Evolutionary conservation across 2,329 filamentous ascomycete genomes (phyloP).

Genomic region (Colletotrichum sublineola): DNA sequence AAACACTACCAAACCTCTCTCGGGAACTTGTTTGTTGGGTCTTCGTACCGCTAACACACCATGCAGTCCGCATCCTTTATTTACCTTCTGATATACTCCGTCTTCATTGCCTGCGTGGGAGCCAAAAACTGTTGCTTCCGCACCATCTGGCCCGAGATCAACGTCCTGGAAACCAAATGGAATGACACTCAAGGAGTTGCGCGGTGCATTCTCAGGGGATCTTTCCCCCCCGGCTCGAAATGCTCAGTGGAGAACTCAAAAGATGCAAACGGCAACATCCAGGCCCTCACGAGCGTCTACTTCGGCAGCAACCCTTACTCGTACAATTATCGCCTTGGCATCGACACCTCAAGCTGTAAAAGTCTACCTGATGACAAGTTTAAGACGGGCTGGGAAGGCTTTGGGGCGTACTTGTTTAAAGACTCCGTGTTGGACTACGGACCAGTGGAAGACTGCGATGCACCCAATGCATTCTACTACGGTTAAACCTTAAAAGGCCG

Average conservation of each 20-base stretch:
- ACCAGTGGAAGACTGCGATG: not conserved
- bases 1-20: not conserved
- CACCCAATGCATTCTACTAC: not conserved
- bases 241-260: constrained; percentile 20
- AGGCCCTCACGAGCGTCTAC: constrained; percentile 24
- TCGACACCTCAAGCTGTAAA: constrained; percentile 22
- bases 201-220: constrained; percentile 11
- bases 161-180: constrained; percentile 15
- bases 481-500: not conserved
- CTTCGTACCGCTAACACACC: not conserved
- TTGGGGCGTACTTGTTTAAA: constrained; percentile 18
- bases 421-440: not conserved
- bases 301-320: constrained; percentile 13
- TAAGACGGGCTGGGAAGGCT: constrained; percentile 29
- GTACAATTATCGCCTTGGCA: constrained; percentile 25
- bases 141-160: constrained; percentile 8
- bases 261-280: constrained; percentile 20
- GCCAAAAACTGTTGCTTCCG: constrained; percentile 24
- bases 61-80: constrained; percentile 8
- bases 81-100: not conserved
- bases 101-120: not conserved
- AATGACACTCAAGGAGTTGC: constrained; percentile 14
- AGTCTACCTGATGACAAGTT: constrained; percentile 18
- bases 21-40: not conserved
- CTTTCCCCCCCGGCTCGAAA: constrained; percentile 12